phyloP scores from a whole-genome alignment of 2,329 filamentous ascomycete species.

The Xylariaceae sp. region DNA sequence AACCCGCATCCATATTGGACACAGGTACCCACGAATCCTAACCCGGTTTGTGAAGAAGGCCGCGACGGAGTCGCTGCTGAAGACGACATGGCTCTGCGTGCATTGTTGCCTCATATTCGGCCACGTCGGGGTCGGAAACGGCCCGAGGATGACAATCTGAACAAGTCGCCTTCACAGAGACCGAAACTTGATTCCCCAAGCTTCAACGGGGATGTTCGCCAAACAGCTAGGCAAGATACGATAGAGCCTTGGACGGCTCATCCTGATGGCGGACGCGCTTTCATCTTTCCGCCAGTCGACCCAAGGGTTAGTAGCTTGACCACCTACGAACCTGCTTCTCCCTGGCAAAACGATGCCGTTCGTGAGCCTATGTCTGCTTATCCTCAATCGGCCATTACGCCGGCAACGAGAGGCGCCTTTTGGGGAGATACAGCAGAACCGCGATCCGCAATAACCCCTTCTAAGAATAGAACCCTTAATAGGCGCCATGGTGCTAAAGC shows the following conservation, averaged over 20 bases:
- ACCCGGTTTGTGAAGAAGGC: conserved; percentile 58
- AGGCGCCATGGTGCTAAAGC: conserved; percentile 75
- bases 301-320: conserved; percentile 33
- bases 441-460: conserved; percentile 69
- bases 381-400: conserved; percentile 74
- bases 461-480: conserved; percentile 46
- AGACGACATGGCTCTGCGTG: conserved; percentile 83
- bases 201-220: conserved; percentile 23
- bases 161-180: conserved; percentile 51
- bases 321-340: conserved; percentile 29
- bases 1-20: conserved; percentile 77
- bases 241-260: conserved; percentile 48
- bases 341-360: conserved; percentile 48
- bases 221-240: conserved; percentile 40
- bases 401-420: conserved; percentile 48
- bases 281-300: conserved; percentile 33
- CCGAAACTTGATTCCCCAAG: conserved; percentile 51
- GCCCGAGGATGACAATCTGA: conserved; percentile 55
- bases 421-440: conserved; percentile 60
- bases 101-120: conserved; percentile 72
- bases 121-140: conserved; percentile 60
- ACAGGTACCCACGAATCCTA: conserved; percentile 62
- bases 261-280: conserved; percentile 35
- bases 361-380: conserved; percentile 65
- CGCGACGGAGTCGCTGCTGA: conserved; percentile 81